Conservation (phyloP, 1,284 basidiomycete genomes). For the Microbotryomycetes sp. region DNA sequence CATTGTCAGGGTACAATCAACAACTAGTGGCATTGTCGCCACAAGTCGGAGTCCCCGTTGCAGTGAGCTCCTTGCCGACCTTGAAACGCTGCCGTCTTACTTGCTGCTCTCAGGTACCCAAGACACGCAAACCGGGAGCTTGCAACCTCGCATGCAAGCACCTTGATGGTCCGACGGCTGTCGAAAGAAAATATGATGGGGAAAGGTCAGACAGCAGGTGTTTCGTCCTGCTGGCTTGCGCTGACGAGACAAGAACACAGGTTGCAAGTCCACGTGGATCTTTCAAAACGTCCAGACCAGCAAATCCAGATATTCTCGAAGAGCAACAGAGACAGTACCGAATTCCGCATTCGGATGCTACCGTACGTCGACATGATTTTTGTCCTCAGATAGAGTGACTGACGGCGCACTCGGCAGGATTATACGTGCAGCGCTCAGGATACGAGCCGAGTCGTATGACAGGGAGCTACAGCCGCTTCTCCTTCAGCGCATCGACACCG, state of each 20-base stretch:
- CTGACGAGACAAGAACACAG: constrained; percentile 29
- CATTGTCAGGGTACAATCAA: not conserved
- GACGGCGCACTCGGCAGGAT: constrained; percentile 43
- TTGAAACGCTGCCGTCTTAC: not conserved
- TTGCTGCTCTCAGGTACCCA: constrained; percentile 57
- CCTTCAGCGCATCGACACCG: not conserved
- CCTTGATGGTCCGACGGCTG: constrained; percentile 54
- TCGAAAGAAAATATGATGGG: constrained; percentile 85
- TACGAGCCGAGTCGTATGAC: constrained; percentile 37
- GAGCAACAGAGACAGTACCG: constrained; percentile 68
- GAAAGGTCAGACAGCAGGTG: constrained; percentile 56
- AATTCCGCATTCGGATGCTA: constrained; percentile 62
- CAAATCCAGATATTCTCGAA: constrained; percentile 74
- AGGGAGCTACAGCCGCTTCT: constrained; percentile 13
- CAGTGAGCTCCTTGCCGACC: constrained; percentile 43
- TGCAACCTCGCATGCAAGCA: constrained; percentile 17
- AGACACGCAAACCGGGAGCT: constrained; percentile 53
- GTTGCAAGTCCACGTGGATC: constrained; percentile 70
- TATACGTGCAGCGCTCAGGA: constrained; percentile 56
- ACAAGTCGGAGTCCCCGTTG: constrained; percentile 50
- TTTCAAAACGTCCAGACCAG: constrained; percentile 42
- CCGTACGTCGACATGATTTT: constrained; percentile 44
- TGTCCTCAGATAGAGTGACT: constrained; percentile 9
- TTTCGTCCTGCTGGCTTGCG: no score
- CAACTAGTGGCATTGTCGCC: constrained; percentile 27